Evolutionary conservation across 2,329 filamentous ascomycete species (phyloP), one percentile per base, ranked within the genome.

Genomic region (Trichoderma harzianum): DNA sequence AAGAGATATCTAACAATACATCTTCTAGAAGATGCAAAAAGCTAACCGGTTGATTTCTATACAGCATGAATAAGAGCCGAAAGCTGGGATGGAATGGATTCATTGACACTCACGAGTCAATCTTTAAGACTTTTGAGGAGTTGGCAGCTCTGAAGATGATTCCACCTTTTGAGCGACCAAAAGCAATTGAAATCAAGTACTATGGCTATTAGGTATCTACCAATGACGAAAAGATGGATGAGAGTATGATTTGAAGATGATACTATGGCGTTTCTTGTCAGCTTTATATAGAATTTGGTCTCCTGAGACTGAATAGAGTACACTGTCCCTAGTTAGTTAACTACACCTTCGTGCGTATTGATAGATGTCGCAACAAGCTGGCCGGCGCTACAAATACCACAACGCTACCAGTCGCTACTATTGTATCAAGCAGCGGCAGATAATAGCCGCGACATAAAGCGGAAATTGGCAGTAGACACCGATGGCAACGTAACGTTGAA

Each of bases 21-120:
- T 14, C 12, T 1, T 28, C 5, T 57, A 28, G 1, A 24, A 34
- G 18, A 32, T 7, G 5, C 21, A 11, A 24, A 28, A 36, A 2
- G 47, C 47, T 70, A 32, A 67, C 58, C 7, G 2, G 1, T 8
- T 21, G 0, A n/a, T 11, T 18, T 36, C 1, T 30, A 8, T 18
- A 57, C 5, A 70, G 68, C 5, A 65, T 65, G 68, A 28, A 8
- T 16, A 65, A 65, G 57, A 53, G 34, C 12, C 58, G 58, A 65
- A 70, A 65, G 61, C 68, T 18, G 14, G 68, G 68, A 16, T 70
- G 68, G 68, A 62, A 51, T 51, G 68, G 68, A 7, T 70, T 36
- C 11, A 16, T 53, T 3, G 68, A 70, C 10, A 64, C 58, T 2
- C 7, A 53, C 4, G 39, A 65, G 16, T 64, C 39, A 36, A 14